Evolutionary conservation across 2,329 filamentous ascomycete species (phyloP).

Genomic region (Simplicillium sp.): DNA sequence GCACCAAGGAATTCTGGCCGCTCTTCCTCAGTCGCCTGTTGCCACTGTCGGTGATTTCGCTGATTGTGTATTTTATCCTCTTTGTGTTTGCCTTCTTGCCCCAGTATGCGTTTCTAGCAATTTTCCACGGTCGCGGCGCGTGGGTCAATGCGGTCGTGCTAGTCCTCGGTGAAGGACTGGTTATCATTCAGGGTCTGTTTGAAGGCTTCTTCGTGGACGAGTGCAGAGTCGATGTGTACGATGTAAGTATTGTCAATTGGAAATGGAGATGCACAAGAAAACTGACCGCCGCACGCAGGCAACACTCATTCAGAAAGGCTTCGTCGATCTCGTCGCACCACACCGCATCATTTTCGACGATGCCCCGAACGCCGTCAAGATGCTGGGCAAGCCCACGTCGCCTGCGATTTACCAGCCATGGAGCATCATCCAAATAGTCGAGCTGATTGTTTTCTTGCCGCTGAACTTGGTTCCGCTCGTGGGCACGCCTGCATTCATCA

Average conservation of each 20-base stretch:
- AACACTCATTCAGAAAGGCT: constrained; percentile 66
- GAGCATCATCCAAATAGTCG: constrained; percentile 80
- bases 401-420: constrained; percentile 78
- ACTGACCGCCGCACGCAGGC: constrained; percentile 28
- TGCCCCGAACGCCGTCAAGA: constrained; percentile 63
- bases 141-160: constrained; percentile 84
- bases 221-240: constrained; percentile 72
- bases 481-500: constrained; percentile 75
- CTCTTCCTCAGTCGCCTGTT: constrained; percentile 70
- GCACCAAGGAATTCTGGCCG: constrained; percentile 72
- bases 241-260: constrained; percentile 40
- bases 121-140: constrained; percentile 83
- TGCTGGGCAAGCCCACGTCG: constrained; percentile 72
- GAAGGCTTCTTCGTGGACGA: constrained; percentile 78
- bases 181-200: constrained; percentile 61
- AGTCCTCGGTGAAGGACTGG: constrained; percentile 72
- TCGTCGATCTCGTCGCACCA: constrained; percentile 57
- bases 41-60: constrained; percentile 71
- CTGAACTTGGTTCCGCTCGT: constrained; percentile 81
- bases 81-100: constrained; percentile 86
- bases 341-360: constrained; percentile 58
- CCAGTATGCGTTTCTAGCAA: constrained; percentile 76
- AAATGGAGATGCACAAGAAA: background rate
- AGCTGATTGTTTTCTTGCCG: constrained; percentile 70
- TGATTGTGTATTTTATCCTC: constrained; percentile 73